Evolutionary conservation across 2,329 filamentous ascomycete species (phyloP).

Genomic region (Pseudogymnoascus pannorum): DNA sequence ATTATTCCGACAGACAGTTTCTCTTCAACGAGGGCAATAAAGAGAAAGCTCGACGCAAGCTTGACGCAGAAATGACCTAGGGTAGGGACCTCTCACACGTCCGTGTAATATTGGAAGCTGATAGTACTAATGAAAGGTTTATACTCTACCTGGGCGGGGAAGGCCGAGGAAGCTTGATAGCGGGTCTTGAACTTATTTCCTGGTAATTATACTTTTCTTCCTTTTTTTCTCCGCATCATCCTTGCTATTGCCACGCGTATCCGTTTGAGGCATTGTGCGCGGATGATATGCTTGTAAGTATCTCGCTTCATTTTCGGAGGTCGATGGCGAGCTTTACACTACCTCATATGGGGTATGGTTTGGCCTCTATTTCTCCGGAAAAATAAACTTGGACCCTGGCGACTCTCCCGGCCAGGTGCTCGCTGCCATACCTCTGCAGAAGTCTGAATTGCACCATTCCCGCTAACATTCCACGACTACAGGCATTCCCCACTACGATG

Average conservation of each 20-base stretch:
- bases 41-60: neutral
- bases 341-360: neutral
- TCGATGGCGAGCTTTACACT: neutral
- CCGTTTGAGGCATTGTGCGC: neutral
- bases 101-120: neutral
- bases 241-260: neutral
- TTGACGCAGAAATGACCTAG: too few species aligned
- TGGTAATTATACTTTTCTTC: neutral
- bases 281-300: neutral
- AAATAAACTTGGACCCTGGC: neutral
- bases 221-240: neutral
- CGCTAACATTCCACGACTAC: neutral
- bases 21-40: neutral
- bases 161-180: neutral
- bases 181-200: neutral
- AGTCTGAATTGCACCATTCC: neutral
- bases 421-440: neutral
- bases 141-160: neutral
- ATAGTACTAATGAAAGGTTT: neutral
- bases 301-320: neutral
- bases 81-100: too few species aligned
- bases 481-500: neutral
- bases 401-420: neutral
- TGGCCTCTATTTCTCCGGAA: neutral
- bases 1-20: neutral